Conservation (phyloP, 129 eudicot genomes). For the Arctium lappa region DNA sequence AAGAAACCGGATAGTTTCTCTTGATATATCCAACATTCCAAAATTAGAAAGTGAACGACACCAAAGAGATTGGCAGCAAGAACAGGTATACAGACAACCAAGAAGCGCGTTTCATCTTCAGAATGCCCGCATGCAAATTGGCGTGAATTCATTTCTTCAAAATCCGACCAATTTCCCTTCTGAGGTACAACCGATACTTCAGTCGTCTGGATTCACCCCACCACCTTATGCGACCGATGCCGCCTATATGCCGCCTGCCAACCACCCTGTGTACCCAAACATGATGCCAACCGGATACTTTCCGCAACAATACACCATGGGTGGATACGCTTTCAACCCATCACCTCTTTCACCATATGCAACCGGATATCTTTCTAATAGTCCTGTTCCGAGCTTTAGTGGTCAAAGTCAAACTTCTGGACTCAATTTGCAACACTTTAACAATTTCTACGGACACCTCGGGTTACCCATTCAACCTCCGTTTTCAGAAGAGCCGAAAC, state of each 20-base stretch:
- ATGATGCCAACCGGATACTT: conserved; percentile 43
- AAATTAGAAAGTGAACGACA: conserved; percentile 26
- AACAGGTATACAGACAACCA: conserved; percentile 16
- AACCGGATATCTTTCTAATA: conserved; percentile 40
- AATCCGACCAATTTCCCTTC: conserved; percentile 32
- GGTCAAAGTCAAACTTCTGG: conserved; percentile 36
- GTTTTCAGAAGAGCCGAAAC: conserved; percentile 30
- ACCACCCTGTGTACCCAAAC: conserved; percentile 28
- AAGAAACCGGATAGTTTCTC: conserved; percentile 21
- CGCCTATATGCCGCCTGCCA: conserved; percentile 29
- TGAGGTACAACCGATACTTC: conserved; percentile 22
- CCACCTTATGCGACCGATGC: conserved; percentile 35
- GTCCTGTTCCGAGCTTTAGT: conserved; percentile 31
- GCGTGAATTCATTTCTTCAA: conserved; percentile 35
- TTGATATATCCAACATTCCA: conserved; percentile 27
- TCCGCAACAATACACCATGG: conserved; percentile 43
- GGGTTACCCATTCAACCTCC: conserved; percentile 41
- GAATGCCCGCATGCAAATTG: conserved; percentile 28
- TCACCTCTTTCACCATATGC: conserved; percentile 40
- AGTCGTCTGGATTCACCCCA: conserved; percentile 26
- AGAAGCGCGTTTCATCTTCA: conserved; percentile 22
- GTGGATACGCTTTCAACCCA: conserved; percentile 42
- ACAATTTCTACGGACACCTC: conserved; percentile 47
- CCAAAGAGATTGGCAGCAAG: conserved; percentile 10
- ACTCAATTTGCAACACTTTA: conserved; percentile 34